Evolutionary conservation across 257 asterid genomes (phyloP).

Genomic region (Rauvolfia tetraphylla): DNA sequence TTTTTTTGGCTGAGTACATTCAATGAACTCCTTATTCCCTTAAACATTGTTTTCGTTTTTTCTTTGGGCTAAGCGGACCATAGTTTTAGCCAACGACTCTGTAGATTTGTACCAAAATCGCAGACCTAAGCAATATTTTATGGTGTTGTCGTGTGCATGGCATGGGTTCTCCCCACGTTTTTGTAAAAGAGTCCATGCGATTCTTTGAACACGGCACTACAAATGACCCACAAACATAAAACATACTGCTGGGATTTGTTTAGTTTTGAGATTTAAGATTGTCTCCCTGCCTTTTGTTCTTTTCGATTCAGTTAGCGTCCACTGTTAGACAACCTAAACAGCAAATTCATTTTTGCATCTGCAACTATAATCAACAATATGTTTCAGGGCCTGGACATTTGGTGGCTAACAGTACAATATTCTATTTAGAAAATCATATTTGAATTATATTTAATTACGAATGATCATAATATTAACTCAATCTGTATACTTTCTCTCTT

Average conservation of each 20-base stretch:
- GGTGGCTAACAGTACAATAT: too few species aligned
- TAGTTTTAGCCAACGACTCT: background rate
- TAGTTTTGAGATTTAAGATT: background rate
- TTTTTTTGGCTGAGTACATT: background rate
- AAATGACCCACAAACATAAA: background rate
- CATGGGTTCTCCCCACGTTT: background rate
- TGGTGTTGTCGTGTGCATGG: background rate
- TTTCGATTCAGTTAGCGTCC: background rate
- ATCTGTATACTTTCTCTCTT: too few species aligned
- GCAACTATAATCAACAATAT: background rate
- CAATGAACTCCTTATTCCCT: too few species aligned
- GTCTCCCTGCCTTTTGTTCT: background rate
- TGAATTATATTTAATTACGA: too few species aligned
- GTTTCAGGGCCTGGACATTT: too few species aligned
- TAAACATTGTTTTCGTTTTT: too few species aligned
- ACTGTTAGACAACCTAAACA: background rate
- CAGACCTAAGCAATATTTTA: background rate
- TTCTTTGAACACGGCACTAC: background rate
- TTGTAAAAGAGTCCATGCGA: background rate
- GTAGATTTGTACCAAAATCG: background rate
- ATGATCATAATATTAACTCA: too few species aligned
- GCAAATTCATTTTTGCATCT: background rate
- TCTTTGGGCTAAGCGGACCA: too few species aligned
- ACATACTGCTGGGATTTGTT: background rate
- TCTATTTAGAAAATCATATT: too few species aligned